Evolutionary conservation across 371 early-diverging fungal genomes (phyloP).

Genomic region (Smittium culicis): DNA sequence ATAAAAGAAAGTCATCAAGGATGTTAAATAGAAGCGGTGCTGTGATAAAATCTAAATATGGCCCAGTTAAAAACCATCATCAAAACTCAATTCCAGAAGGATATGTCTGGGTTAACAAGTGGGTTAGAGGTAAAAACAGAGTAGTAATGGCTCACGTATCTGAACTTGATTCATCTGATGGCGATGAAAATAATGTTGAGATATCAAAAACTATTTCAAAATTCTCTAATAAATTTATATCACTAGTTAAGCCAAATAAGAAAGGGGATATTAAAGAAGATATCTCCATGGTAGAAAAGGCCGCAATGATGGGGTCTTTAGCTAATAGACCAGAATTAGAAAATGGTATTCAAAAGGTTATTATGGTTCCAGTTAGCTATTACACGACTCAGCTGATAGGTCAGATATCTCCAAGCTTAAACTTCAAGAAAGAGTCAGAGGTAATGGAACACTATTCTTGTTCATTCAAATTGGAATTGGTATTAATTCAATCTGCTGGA

Average conservation of each 20-base stretch:
- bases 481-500: conserved; percentile 13
- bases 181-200: not conserved
- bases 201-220: not conserved
- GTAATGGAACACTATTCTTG: conserved; percentile 33
- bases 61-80: not conserved
- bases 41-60: not conserved
- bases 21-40: not conserved
- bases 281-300: not conserved
- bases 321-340: not conserved
- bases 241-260: conserved; percentile 1
- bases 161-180: not conserved
- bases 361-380: conserved; percentile 21
- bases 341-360: not conserved
- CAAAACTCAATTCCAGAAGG: conserved; percentile 2
- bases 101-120: conserved; percentile 6
- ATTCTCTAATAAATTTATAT: not conserved
- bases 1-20: not conserved
- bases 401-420: conserved; percentile 31
- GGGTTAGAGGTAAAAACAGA: conserved; percentile 9
- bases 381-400: conserved; percentile 18
- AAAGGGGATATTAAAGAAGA: not conserved
- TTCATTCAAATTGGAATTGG: conserved; percentile 27
- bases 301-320: too few relatives aligned
- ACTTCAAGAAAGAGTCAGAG: conserved; percentile 24
- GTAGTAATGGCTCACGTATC: conserved; percentile 6